Evolutionary conservation across 495 filamentous ascomycete species (phyloP).

Genomic region (Ascodesmis nigricans): DNA sequence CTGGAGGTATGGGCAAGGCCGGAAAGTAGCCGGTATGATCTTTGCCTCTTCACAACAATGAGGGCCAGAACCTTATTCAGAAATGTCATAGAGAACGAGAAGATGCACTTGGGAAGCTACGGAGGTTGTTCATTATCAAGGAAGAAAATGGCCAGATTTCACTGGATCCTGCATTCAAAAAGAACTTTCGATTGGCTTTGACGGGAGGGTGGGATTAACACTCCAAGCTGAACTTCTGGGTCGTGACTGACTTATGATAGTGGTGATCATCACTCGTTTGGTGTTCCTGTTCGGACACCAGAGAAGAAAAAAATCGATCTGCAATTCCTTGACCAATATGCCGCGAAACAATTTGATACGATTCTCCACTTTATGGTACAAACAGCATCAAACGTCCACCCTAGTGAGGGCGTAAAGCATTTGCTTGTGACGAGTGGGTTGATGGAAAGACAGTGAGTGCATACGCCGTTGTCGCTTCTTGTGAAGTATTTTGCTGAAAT

Average conservation of each 20-base stretch:
- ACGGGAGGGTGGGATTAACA: conserved; percentile 42
- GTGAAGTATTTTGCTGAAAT: neutral
- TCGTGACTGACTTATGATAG: conserved; percentile 2
- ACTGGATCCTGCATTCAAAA: conserved; percentile 17
- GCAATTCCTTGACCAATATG: conserved; percentile 62
- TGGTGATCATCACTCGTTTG: conserved; percentile 68
- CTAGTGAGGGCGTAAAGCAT: conserved; percentile 61
- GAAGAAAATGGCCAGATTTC: conserved; percentile 10
- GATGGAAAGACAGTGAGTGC: conserved; percentile 32
- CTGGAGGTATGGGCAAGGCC: conserved; percentile 67
- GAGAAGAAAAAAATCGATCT: conserved; percentile 37
- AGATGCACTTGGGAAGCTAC: conserved; percentile 55
- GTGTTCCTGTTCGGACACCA: conserved; percentile 47
- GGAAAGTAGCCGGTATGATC: conserved; percentile 38
- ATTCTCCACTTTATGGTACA: conserved; percentile 90
- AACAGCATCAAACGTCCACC: conserved; percentile 31
- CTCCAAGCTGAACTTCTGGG: conserved; percentile 2
- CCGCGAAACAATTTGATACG: conserved; percentile 75
- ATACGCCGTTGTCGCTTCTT: neutral
- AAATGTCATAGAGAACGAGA: conserved; percentile 49
- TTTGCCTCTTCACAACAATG: neutral
- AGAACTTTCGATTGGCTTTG: conserved; percentile 43
- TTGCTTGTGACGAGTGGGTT: conserved; percentile 59
- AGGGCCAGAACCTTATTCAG: conserved; percentile 1
- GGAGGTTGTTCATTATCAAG: conserved; percentile 59